phyloP scores from a whole-genome alignment of 768 basidiomycete species.

The Suillus sp. region DNA sequence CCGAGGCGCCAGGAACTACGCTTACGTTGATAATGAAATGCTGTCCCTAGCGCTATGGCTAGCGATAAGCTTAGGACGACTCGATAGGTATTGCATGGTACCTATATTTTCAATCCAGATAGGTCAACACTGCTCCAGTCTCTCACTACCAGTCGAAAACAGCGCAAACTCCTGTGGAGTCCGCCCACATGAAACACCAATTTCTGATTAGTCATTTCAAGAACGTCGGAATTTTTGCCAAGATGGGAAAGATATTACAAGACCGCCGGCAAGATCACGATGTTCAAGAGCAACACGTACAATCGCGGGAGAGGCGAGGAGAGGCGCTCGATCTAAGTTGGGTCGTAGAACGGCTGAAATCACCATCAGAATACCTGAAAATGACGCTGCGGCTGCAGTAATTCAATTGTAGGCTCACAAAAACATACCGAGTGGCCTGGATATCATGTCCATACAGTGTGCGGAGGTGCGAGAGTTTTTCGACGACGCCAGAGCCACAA shows the following conservation, averaged over 20 bases:
- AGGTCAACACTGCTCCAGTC: neutral
- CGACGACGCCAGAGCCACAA: neutral
- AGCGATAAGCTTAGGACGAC: conserved; percentile 4
- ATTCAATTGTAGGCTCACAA: neutral
- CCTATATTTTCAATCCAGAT: neutral
- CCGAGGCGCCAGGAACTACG: neutral
- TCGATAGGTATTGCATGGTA: neutral
- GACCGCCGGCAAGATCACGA: neutral
- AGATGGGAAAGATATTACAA: neutral
- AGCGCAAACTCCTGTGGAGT: neutral
- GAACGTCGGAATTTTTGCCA: neutral
- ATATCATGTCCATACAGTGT: neutral
- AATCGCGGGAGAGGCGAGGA: neutral
- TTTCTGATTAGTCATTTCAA: neutral
- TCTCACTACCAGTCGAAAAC: neutral
- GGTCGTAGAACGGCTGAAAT: neutral
- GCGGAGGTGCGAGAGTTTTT: neutral
- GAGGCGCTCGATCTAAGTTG: neutral
- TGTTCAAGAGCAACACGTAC: neutral
- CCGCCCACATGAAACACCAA: neutral
- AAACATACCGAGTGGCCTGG: neutral
- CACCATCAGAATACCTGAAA: neutral
- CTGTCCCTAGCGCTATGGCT: neutral
- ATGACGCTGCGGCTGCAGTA: neutral
- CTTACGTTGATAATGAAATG: conserved; percentile 2